Evolutionary conservation across 129 eudicot species (phyloP), one percentile per base, ranked within the genome.

Genomic region (Chrysanthemum lavandulifolium): DNA sequence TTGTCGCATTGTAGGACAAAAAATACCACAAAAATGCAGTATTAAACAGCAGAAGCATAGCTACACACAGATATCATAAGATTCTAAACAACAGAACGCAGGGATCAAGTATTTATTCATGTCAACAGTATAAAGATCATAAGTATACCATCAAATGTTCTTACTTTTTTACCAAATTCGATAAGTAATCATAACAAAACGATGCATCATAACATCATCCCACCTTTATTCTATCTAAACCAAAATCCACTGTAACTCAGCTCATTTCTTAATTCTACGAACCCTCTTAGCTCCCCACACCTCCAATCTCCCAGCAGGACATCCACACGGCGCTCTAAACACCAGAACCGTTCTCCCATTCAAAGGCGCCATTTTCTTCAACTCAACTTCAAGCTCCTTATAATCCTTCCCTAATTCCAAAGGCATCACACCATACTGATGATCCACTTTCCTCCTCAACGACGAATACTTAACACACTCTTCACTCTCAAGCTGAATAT

Each of bases 331-430:
- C 14, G 85, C 88, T 57, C 85, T 72, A 55, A 84, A 81, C 43
- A 81, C 66, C 21, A 84, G 78, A 61, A 84, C 83, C 3, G 83
- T 77, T 1, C 85, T 65, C 5, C 88, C 88, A 74, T 84, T 84
- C n/a, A 74, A 71, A 2, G 88, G 88, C 9, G 88, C 85, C 88
- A 84, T 84, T 65, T 75, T 81, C 74, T 80, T 84, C 75, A 81
- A 31, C 77, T 84, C 88, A 0, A 73, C 83, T 50, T 80, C 84
- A 19, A 84, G 68, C 50, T 80, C 82, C 64, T 84, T 70, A 56
- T 75, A 77, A 81, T 84, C 88, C 36, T 77, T 65, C 59, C 84
- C 84, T 13, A 78, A 47, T 55, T 84, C 83, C 78, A 79, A 73
- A 18, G 73, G 76, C 36, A 66, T 79, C 71, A 58, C 45, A 25